Base-by-base conservation (phyloP, 2,329 filamentous ascomycete species). In the Colletotrichum sp. region DNA sequence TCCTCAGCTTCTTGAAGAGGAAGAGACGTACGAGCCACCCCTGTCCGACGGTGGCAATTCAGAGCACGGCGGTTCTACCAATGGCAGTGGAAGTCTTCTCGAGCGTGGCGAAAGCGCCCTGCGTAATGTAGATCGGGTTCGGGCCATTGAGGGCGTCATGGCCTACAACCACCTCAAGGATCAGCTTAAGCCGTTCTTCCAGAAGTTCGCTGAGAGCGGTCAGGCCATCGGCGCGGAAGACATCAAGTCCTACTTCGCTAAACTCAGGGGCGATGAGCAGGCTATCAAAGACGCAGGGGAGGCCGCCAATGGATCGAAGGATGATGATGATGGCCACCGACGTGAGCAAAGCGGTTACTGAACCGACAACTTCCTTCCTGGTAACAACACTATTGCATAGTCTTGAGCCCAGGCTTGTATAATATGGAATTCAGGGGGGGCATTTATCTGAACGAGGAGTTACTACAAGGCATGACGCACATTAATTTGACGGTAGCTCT, bases 161-260 rank as follows among this genome's bases (percentile, higher is more conserved):
- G 96, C 96, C 1, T 99, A 99, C 86, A 98, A 99, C 81, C 94
- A 98, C 81, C 90, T 99, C 76, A 97, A 98, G 82, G 96, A 99
- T 82, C 96, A 96, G 83, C 92, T 99, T n/a, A 98, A 96, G 88
- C 93, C 93, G 0, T 99, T 99, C 83, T 92, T 99, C 81, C 93
- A 96, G 85, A 94, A 98, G 59, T 99, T 98, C 83, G 97, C 97
- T 1, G 95, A 98, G 82, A 98, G 94, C 78, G 96, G 96, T 1
- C 88, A 95, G 84, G 93, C 95, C 0, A 96, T 99, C 26, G 93
- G 95, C 2, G 96, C 96, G 1, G 97, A 99, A 82, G 96, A 99
- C 85, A 97, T 99, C 85, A 99, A 98, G 85, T 92, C 92, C 3
- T 98, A 98, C 84, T 99, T 99, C 89, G 96, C 96, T 68, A 96